These are phyloP conservation scores for Corchorus olitorius DNA, from an alignment of 345 rosid genomes.

Conservation along the genomic window DNA sequence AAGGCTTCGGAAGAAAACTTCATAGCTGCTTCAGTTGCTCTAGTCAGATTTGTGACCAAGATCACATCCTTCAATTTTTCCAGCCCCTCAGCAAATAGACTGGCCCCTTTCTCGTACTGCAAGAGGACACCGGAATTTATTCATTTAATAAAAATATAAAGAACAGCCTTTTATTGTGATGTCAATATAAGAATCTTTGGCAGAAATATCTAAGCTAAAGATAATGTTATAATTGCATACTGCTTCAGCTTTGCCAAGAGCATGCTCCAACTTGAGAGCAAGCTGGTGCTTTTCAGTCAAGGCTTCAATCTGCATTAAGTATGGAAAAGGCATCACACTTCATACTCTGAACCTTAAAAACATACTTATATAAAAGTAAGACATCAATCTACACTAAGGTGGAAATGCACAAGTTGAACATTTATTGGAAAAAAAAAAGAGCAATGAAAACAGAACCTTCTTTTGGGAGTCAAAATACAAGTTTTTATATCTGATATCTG, in stretches of 20 bases:
- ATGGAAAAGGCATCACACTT: background rate
- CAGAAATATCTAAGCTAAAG: background rate
- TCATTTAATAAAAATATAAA: background rate
- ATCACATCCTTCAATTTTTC: constrained; percentile 38
- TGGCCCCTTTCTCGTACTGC: constrained; percentile 36
- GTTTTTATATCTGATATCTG: constrained; percentile 35
- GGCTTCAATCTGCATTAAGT: constrained; percentile 33
- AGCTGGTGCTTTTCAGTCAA: constrained; percentile 37
- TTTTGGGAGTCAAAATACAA: constrained; percentile 53
- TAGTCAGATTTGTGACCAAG: constrained; percentile 23
- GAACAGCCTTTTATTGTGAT: background rate
- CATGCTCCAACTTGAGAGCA: constrained; percentile 32
- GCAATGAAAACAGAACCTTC: constrained; percentile 36
- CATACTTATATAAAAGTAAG: background rate
- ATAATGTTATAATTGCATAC: constrained; percentile 24
- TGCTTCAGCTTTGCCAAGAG: constrained; percentile 33
- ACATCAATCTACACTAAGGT: constrained; percentile 29
- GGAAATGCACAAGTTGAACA: background rate
- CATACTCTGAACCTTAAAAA: background rate
- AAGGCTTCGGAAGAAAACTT: constrained; percentile 18
- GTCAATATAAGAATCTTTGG: background rate
- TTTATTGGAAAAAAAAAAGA: background rate
- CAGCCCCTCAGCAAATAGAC: constrained; percentile 20
- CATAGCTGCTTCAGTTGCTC: constrained; percentile 23
- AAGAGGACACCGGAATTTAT: background rate